A percentile compares a stretch with the other conserved stretches of the same genome.
Evolutionary conservation across 2,329 filamentous ascomycete species (phyloP).

Genomic region (Fulvia fulva): DNA sequence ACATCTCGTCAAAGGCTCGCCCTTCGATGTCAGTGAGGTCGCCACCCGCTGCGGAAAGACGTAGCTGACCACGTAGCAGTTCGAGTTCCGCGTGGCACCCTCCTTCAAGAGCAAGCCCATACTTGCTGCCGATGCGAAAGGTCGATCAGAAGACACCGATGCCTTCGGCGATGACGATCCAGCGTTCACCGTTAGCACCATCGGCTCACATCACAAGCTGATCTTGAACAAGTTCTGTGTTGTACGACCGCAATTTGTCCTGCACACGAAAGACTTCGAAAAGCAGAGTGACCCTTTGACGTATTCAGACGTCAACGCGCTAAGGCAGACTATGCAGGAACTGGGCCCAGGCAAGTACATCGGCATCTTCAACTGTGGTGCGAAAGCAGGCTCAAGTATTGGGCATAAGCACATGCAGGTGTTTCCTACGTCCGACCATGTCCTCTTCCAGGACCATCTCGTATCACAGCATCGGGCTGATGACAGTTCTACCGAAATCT

Average conservation of each 20-base stretch:
- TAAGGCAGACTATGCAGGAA: conserved; percentile 34
- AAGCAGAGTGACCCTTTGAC: conserved; percentile 39
- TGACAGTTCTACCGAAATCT: not conserved
- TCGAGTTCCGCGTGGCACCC: conserved; percentile 2
- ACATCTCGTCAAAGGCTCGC: not conserved
- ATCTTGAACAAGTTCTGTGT: conserved; percentile 39
- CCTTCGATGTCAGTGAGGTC: not conserved
- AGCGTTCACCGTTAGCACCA: conserved; percentile 5
- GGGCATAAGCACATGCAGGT: conserved; percentile 47
- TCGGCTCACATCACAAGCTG: conserved; percentile 32
- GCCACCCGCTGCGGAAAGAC: not conserved
- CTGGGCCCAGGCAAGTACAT: conserved; percentile 27
- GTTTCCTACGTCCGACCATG: conserved; percentile 33
- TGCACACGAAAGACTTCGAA: conserved; percentile 39
- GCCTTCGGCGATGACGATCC: conserved; percentile 3
- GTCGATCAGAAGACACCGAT: not conserved
- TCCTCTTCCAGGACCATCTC: conserved; percentile 22
- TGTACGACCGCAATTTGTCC: conserved; percentile 36
- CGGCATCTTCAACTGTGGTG: conserved; percentile 46
- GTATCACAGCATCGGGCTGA: not conserved
- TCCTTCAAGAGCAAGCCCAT: not conserved
- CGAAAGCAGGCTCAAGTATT: conserved; percentile 41
- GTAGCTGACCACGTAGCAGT: not conserved
- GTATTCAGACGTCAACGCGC: conserved; percentile 34
- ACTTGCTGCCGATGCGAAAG: not conserved